Evolutionary conservation across 2,329 filamentous ascomycete species (phyloP), one percentile per base, ranked within the genome.

Genomic region (Colletotrichum godetiae): DNA sequence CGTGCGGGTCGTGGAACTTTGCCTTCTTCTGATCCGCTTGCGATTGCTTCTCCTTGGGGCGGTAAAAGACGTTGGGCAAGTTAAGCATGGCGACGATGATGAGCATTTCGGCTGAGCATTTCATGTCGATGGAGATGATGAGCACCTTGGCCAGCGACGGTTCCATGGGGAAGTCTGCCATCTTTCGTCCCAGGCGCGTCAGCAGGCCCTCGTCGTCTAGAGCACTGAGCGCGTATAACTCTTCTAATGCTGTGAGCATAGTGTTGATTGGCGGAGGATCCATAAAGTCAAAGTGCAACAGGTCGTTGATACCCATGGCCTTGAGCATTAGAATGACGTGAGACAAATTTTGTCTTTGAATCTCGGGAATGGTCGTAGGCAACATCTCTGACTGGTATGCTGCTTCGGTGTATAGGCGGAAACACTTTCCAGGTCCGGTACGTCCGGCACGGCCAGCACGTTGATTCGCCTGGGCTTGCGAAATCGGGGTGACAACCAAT

Each of bases 81-180:
- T 93, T 95, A 68, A 99, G 91, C 95, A 98, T 97, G 56, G 95
- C 94, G 2, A 99, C 95, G 73, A 99, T 98, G 75, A 91, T 96
- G 31, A 99, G 91, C 79, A 98, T 92, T 83, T 99, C 97, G 31
- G 99, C 97, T 0, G 94, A 95, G 83, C 97, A 99, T 33, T 92
- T 90, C 76, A 97, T 89, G 59, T 98, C 94, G 2, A 97, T 94
- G 0, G 94, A 94, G 12, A 92, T 93, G 75, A 99, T 97, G 1
- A 99, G 89, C 0, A 95, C 92, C 82, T 98, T 99, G 66, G 95
- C 94, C 0, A 98, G 88, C 0, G 94, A 92, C 0, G 97, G 97
- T 70, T 98, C 95, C 95, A 98, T 98, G 0, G 97, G 97, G 82
- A 98, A 98, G 80, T 99, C 96, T 12, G 97, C 95, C 96, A 99